Conservation (phyloP, 352 stramenopile species). For the Sclerospora graminicola region DNA sequence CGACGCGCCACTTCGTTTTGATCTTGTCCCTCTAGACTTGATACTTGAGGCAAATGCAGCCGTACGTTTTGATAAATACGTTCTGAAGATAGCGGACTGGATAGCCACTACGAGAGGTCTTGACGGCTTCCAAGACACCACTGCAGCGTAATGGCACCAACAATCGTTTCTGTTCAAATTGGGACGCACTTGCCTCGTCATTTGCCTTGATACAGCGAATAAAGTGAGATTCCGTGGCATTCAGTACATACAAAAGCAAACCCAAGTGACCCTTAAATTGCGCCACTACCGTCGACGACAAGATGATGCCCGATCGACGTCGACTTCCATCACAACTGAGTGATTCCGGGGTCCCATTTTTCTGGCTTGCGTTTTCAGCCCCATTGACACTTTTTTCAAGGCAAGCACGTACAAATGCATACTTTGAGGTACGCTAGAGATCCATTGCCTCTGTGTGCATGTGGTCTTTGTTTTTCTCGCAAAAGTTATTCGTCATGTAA, state of each 20-base stretch:
- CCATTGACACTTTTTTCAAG: conserved; percentile 40
- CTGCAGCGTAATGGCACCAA: conserved; percentile 81
- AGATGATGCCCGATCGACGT: conserved; percentile 53
- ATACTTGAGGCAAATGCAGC: conserved; percentile 48
- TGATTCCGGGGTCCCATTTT: conserved; percentile 14
- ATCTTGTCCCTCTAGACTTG: conserved; percentile 24
- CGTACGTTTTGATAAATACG: conserved; percentile 85
- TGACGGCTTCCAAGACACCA: conserved; percentile 81
- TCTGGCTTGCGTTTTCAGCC: conserved; percentile 12
- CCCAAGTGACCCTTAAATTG: conserved; percentile 93
- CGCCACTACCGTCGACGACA: conserved; percentile 76
- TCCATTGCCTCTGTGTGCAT: conserved; percentile 76
- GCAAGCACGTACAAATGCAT: conserved; percentile 53
- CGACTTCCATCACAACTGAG: conserved; percentile 30
- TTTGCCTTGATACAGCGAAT: conserved; percentile 88
- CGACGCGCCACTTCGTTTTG: conserved; percentile 38
- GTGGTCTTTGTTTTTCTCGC: conserved; percentile 86
- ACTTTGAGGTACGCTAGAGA: conserved; percentile 54
- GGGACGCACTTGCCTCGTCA: conserved; percentile 40
- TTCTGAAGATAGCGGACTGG: conserved; percentile 93
- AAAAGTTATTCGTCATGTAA: conserved; percentile 79
- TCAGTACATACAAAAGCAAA: conserved; percentile 89
- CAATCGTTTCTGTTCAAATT: conserved; percentile 59
- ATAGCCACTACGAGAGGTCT: conserved; percentile 83
- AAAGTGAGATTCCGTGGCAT: conserved; percentile 90